Evolutionary conservation across 345 rosid genomes (phyloP), one percentile per base, ranked within the genome.

Genomic region (Combretum micranthum): DNA sequence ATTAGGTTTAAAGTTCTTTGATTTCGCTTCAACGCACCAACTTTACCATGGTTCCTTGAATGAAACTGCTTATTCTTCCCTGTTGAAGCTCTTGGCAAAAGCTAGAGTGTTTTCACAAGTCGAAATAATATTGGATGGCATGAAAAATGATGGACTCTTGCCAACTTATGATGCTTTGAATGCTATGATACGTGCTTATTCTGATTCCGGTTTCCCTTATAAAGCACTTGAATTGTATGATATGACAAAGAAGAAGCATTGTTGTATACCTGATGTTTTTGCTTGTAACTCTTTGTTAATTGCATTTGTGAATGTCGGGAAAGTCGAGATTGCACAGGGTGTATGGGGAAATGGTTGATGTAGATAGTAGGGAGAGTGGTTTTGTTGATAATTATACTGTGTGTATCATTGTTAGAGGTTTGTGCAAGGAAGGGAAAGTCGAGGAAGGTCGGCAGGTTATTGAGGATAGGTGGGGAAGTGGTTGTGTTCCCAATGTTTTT

Each of bases 401-500:
- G 42, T 64, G 88, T 72, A 84, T 84, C 46, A 52, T 92, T 59
- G 57, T 77, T 50, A 82, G 54, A 48, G 96, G 98, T 32, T 63
- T 88, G 68, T 88, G 98, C 75, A 74, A 63, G 50, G 80, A 81
- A 71, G 84, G 90, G 46, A 82, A 70, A 53, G 87, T 83, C 17
- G 82, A 81, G 66, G 90, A 78, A 55, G 87, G 92, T 59, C 56
- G 55, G 61, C 75, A 70, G 72, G 56, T 91, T 75, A 77, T 88
- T 57, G 85, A 82, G 75, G 72, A 78, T 44, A 62, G 74, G 53
- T 88, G 86, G 88, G 97, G 98, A 59, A 70, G 67, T 63, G 85
- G 83, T 13, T 92, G 97, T 64, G 52, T 86, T 47, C 95, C 98
- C 0, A 83, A 86, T 70, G 62, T 92, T 86, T 55, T 86, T 86